Percentiles rank a stretch among this genome's conserved stretches.
These are phyloP conservation scores for Aspergillus piperis DNA, from an alignment of 2,329 filamentous ascomycete genomes.

Conservation along the genomic window DNA sequence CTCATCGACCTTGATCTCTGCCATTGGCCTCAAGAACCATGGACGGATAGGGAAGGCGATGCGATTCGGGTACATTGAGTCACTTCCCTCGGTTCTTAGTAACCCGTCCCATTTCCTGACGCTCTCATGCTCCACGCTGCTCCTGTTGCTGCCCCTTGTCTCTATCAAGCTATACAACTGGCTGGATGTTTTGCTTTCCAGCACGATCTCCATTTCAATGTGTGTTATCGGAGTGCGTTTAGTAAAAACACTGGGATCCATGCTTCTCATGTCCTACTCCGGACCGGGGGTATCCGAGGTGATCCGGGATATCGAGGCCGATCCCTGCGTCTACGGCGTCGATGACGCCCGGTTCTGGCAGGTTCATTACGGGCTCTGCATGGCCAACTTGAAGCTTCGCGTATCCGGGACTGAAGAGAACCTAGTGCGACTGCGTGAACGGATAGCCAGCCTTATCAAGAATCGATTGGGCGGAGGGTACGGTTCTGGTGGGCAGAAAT, in stretches of 20 bases:
- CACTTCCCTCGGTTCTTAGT: conserved; percentile 80
- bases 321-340: conserved; percentile 72
- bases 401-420: conserved; percentile 71
- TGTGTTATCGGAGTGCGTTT: conserved; percentile 81
- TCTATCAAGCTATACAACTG: conserved; percentile 78
- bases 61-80: conserved; percentile 79
- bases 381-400: conserved; percentile 86
- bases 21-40: conserved; percentile 85
- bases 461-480: conserved; percentile 87
- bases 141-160: conserved; percentile 79
- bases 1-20: conserved; percentile 78
- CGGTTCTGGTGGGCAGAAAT: conserved; percentile 74
- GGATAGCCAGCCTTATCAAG: conserved; percentile 75
- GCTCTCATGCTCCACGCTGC: conserved; percentile 76
- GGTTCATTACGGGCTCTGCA: conserved; percentile 93
- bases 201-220: conserved; percentile 83
- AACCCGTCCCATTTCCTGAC: conserved; percentile 97
- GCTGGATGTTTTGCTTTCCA: conserved; percentile 80
- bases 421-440: conserved; percentile 71
- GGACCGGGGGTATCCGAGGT: conserved; percentile 66
- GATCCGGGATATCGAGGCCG: conserved; percentile 80
- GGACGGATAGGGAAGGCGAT: conserved; percentile 89
- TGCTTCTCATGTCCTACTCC: conserved; percentile 91
- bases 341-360: conserved; percentile 98
- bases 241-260: conserved; percentile 81